Evolutionary conservation across 2,329 filamentous ascomycete genomes (phyloP).

Genomic region (Truncatella angustata): DNA sequence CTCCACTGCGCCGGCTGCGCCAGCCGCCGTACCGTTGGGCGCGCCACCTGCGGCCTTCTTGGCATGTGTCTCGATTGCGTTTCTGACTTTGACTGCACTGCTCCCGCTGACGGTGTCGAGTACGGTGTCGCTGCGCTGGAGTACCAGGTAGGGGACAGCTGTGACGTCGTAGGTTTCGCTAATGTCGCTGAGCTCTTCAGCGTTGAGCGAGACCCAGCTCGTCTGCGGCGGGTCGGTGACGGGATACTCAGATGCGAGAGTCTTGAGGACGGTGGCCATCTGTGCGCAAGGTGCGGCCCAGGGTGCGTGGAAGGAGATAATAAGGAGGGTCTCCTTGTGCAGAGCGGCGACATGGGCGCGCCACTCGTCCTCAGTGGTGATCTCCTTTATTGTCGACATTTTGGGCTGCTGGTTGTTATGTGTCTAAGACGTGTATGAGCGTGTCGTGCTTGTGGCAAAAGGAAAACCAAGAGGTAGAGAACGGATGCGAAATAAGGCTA

Average conservation of each 20-base stretch:
- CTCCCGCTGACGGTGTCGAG: constrained; percentile 87
- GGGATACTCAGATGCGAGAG: constrained; percentile 84
- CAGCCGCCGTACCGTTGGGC: constrained; percentile 36
- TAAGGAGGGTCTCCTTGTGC: constrained; percentile 67
- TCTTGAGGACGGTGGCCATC: constrained; percentile 83
- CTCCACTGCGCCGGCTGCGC: constrained; percentile 31
- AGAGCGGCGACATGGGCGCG: constrained; percentile 64
- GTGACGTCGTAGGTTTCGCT: constrained; percentile 92
- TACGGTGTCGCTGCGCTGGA: constrained; percentile 71
- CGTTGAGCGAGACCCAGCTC: constrained; percentile 87
- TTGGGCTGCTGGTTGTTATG: neutral
- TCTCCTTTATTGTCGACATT: constrained; percentile 77
- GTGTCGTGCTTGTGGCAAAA: no score
- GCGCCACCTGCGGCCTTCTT: constrained; percentile 40
- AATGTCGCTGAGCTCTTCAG: constrained; percentile 89
- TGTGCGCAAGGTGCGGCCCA: constrained; percentile 96
- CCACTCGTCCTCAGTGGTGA: constrained; percentile 74
- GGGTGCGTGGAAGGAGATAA: constrained; percentile 93
- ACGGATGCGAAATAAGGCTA: no score
- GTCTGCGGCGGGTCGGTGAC: constrained; percentile 63
- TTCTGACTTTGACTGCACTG: constrained; percentile 81
- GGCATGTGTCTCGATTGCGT: constrained; percentile 81
- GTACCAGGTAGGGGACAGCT: constrained; percentile 87
- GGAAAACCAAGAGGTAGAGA: no score
- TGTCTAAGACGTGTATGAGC: no score